phyloP scores from a whole-genome alignment of 257 asterid genomes.

The Solanum peruvianum region DNA sequence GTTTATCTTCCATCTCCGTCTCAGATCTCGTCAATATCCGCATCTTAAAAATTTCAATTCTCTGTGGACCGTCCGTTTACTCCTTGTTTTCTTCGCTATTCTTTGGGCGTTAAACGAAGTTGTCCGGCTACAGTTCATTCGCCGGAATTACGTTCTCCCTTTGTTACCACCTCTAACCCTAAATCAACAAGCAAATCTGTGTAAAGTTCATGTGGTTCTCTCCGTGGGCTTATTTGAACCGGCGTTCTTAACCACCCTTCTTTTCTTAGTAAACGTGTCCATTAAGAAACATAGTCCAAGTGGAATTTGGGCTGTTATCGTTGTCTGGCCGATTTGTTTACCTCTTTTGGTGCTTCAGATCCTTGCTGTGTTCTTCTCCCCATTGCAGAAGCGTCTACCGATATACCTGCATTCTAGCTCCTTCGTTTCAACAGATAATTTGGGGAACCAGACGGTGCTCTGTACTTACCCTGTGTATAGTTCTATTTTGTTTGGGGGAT shows the following conservation, averaged over 20 bases:
- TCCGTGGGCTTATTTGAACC: slow-evolving; percentile 63
- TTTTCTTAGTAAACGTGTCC: slow-evolving; percentile 48
- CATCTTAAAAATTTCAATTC: slow-evolving; percentile 47
- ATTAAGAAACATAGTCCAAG: slow-evolving; percentile 23
- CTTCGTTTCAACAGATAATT: slow-evolving; percentile 7
- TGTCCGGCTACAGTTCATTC: slow-evolving; percentile 30
- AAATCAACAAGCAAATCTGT: slow-evolving; percentile 26
- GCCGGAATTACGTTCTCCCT: slow-evolving; percentile 13
- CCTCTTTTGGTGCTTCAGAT: slow-evolving; percentile 31
- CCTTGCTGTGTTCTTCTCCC: slow-evolving; percentile 27
- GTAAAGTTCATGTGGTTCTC: slow-evolving; percentile 53
- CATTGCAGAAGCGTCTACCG: slow-evolving; percentile 26
- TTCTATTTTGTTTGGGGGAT: slow-evolving; percentile 33
- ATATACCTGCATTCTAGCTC: slow-evolving; percentile 40
- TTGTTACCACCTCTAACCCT: slow-evolving; percentile 19
- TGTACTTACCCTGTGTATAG: slow-evolving; percentile 64
- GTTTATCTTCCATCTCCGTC: slow-evolving; percentile 29
- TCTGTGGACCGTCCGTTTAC: slow-evolving; percentile 50
- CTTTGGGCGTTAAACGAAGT: slow-evolving; percentile 48
- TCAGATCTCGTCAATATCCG: slow-evolving; percentile 23
- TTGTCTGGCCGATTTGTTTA: slow-evolving; percentile 18
- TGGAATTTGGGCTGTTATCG: slow-evolving; percentile 19
- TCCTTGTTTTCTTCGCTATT: slow-evolving; percentile 30
- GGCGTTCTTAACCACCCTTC: slow-evolving; percentile 46
- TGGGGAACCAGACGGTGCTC: slow-evolving; percentile 19